phyloP scores from a whole-genome alignment of 495 filamentous ascomycete species.

The Tricharina praecox region DNA sequence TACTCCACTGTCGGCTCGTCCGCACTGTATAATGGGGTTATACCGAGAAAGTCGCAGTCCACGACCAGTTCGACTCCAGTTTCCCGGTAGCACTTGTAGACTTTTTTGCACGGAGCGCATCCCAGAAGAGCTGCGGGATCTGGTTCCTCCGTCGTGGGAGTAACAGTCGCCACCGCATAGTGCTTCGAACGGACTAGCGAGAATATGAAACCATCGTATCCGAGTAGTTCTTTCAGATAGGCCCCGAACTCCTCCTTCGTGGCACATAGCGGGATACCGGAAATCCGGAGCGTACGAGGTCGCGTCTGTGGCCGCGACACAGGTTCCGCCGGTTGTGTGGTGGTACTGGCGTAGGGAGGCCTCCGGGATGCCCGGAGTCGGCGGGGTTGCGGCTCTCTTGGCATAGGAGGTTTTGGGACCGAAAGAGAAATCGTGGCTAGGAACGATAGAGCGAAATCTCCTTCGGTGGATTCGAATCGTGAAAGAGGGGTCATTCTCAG shows the following conservation, averaged over 20 bases:
- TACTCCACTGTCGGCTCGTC: neutral
- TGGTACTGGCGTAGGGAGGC: too few species aligned
- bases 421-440: too few species aligned
- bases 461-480: too few species aligned
- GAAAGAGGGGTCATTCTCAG: too few species aligned
- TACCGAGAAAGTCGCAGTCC: constrained; percentile 1
- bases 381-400: too few species aligned
- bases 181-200: neutral
- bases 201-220: neutral
- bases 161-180: neutral
- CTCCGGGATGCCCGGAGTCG: too few species aligned
- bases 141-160: neutral
- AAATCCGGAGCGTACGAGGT: neutral
- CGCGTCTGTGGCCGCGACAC: too few species aligned
- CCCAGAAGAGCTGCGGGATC: neutral
- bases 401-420: too few species aligned
- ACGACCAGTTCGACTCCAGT: neutral
- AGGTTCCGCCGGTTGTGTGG: too few species aligned
- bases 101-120: neutral
- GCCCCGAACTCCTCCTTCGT: neutral
- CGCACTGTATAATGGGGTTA: neutral
- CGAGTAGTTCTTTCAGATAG: neutral
- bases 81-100: neutral
- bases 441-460: too few species aligned
- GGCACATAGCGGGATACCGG: neutral